Conservation (phyloP, 140 eudicot species). For the Oenanthe javanica region DNA sequence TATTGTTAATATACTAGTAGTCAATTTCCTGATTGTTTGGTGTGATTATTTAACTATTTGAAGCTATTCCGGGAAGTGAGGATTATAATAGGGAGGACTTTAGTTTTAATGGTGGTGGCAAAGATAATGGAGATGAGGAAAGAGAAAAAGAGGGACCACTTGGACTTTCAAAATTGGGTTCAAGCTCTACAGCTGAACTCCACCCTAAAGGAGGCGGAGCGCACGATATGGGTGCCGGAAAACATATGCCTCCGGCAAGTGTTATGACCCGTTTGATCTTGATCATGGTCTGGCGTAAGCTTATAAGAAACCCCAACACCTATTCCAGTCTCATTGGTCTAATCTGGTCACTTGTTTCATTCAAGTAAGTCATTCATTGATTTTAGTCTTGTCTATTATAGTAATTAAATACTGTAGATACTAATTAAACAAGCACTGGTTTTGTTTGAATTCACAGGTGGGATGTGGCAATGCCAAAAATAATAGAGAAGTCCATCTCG, state of each 20-base stretch:
- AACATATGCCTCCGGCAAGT: constrained; percentile 92
- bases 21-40: not conserved
- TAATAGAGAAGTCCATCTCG: constrained; percentile 65
- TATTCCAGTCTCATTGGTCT: constrained; percentile 93
- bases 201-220: constrained; percentile 46
- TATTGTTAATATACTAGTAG: not conserved
- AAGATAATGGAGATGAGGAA: constrained; percentile 50
- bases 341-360: constrained; percentile 77
- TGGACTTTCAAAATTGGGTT: constrained; percentile 56
- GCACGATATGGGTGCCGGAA: constrained; percentile 34
- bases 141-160: constrained; percentile 40
- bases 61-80: constrained; percentile 33
- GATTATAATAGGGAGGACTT: constrained; percentile 53
- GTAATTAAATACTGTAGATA: not conserved
- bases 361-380: constrained; percentile 32
- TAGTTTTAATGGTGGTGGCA: constrained; percentile 42
- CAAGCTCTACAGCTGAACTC: constrained; percentile 64
- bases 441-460: constrained; percentile 43
- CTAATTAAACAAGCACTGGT: not conserved
- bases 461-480: constrained; percentile 81
- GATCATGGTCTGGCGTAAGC: constrained; percentile 99
- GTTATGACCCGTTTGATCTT: constrained; percentile 93
- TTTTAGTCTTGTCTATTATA: not conserved
- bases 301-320: constrained; percentile 93
- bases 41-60: not conserved